Percentiles rank a stretch among this genome's conserved stretches.
These are phyloP conservation scores for Nannochloropsis salina DNA, from an alignment of 108 stramenopile genomes.

Conservation along the genomic window DNA sequence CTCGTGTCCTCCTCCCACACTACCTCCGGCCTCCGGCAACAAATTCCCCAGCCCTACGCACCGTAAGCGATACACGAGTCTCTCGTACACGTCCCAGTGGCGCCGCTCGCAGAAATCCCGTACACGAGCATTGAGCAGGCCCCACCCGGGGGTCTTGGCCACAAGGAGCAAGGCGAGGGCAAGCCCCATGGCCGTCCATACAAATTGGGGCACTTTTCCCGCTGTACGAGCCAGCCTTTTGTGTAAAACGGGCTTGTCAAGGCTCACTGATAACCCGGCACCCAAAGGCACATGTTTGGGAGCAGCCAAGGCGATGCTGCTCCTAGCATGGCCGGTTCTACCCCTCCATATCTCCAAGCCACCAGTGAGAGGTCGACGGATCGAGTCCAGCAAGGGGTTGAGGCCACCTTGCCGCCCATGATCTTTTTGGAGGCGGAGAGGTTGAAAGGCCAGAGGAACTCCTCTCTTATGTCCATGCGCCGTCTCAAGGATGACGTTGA, in stretches of 20 bases:
- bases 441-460: too few relatives aligned
- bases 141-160: background rate
- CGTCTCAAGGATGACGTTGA: too few relatives aligned
- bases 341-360: too few relatives aligned
- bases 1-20: too few relatives aligned
- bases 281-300: background rate
- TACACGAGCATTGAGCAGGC: background rate
- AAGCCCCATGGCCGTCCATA: background rate
- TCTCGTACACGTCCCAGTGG: background rate
- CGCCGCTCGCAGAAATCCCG: conserved; percentile 16
- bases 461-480: too few relatives aligned
- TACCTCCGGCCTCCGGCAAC: too few relatives aligned
- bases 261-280: background rate
- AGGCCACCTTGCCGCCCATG: too few relatives aligned
- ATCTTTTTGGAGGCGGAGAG: too few relatives aligned
- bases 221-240: background rate
- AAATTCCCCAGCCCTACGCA: background rate
- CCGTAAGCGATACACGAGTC: background rate
- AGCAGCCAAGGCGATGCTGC: background rate
- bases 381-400: too few relatives aligned
- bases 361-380: too few relatives aligned
- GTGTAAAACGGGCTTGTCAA: background rate
- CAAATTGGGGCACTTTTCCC: background rate
- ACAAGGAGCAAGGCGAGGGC: background rate
- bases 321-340: background rate